phyloP scores from a whole-genome alignment of 495 filamentous ascomycete species.

The Neurospora sp. region DNA sequence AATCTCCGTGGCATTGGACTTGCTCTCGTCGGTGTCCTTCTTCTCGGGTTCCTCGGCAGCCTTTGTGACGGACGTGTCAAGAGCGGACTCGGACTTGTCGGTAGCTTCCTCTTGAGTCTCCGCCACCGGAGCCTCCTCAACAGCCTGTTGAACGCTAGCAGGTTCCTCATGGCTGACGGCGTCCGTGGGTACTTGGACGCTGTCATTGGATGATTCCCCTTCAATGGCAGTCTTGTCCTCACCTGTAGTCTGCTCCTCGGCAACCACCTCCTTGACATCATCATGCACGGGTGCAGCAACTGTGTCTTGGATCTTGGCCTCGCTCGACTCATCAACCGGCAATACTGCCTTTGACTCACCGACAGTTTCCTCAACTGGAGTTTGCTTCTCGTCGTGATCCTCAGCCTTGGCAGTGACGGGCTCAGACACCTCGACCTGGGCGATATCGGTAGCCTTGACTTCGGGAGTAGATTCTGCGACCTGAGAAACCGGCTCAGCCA shows the following conservation, averaged over 20 bases:
- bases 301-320: constrained; percentile 1
- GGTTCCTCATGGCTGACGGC: not conserved
- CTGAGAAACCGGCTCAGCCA: constrained; percentile 1
- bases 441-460: constrained; percentile 3
- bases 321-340: constrained; percentile 1
- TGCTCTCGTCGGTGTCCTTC: not conserved
- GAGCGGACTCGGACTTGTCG: constrained; percentile 1
- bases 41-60: constrained; percentile 3
- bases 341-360: not conserved
- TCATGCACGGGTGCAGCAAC: not conserved
- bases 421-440: constrained; percentile 1
- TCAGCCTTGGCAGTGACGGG: not conserved
- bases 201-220: constrained; percentile 1
- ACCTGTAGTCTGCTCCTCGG: not conserved
- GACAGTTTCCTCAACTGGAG: constrained; percentile 4
- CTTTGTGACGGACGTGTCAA: constrained; percentile 5
- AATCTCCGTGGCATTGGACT: constrained; percentile 11
- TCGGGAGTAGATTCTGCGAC: constrained; percentile 4
- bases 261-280: not conserved
- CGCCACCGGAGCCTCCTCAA: not conserved
- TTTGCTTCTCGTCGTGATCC: constrained; percentile 1
- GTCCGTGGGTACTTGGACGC: not conserved
- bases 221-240: not conserved
- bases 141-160: not conserved
- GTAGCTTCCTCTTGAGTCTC: constrained; percentile 1